These are phyloP conservation scores for Cercospora citrullina DNA, from an alignment of 2,329 filamentous ascomycete species.

Conservation along the genomic window DNA sequence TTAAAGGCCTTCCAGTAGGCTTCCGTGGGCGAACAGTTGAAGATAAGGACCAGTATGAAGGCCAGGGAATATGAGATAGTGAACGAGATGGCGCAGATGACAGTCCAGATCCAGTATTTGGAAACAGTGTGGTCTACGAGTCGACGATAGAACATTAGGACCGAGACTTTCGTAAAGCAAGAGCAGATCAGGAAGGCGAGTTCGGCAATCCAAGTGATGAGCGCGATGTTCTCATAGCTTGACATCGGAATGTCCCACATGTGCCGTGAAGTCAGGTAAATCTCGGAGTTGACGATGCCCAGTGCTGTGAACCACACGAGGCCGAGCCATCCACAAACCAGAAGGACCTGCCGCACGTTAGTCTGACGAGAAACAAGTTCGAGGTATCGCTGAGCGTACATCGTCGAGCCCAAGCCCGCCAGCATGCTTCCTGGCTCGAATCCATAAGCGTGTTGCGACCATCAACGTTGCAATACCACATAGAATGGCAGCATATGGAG, in stretches of 20 bases:
- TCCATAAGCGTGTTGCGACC: constrained; percentile 33
- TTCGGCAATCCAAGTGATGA: constrained; percentile 40
- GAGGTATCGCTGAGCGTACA: constrained; percentile 18
- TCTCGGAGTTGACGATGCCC: constrained; percentile 28
- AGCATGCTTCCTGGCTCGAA: constrained; percentile 33
- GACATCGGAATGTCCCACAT: constrained; percentile 40
- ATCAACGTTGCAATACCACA: constrained; percentile 33
- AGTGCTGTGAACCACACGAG: constrained; percentile 29
- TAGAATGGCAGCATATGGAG: constrained; percentile 33
- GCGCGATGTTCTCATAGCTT: constrained; percentile 25
- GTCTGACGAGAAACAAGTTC: background rate
- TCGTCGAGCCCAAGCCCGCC: constrained; percentile 39
- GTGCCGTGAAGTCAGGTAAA: constrained; percentile 38
- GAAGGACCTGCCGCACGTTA: constrained; percentile 22
- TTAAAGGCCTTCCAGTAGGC: constrained; percentile 47
- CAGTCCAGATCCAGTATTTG: constrained; percentile 40
- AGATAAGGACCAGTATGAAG: constrained; percentile 40
- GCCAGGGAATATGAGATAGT: constrained; percentile 43
- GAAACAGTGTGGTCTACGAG: constrained; percentile 41
- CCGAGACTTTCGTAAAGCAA: constrained; percentile 41
- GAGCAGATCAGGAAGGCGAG: constrained; percentile 38
- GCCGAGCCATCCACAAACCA: constrained; percentile 30
- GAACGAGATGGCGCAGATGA: constrained; percentile 42
- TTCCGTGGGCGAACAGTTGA: constrained; percentile 43
- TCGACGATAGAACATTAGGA: constrained; percentile 47